phyloP scores from a whole-genome alignment of 768 basidiomycete species.

The Kwoniella sp. region DNA sequence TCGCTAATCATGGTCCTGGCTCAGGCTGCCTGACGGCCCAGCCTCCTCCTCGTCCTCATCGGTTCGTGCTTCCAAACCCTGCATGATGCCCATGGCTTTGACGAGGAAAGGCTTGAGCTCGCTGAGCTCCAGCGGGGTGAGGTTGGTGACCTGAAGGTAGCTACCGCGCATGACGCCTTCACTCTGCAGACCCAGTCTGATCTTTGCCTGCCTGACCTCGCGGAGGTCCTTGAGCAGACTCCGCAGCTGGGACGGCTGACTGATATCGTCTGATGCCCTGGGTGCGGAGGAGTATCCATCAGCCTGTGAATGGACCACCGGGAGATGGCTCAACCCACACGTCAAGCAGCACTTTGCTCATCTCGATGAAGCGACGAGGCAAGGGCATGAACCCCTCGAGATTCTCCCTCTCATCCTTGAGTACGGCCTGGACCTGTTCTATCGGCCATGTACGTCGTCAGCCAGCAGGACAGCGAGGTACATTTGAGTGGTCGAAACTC shows the following conservation, averaged over 20 bases:
- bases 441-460: neutral
- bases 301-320: neutral
- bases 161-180: constrained; percentile 43
- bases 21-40: too few relatives aligned
- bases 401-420: constrained; percentile 69
- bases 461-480: neutral
- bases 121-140: constrained; percentile 46
- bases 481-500: neutral
- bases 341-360: constrained; percentile 87
- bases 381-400: constrained; percentile 66
- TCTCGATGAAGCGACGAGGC: constrained; percentile 84
- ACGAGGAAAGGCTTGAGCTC: constrained; percentile 47
- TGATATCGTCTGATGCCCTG: constrained; percentile 86
- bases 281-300: neutral
- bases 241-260: constrained; percentile 75
- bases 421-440: constrained; percentile 76
- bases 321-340: constrained; percentile 57
- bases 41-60: constrained; percentile 34
- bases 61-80: constrained; percentile 31
- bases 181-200: constrained; percentile 71
- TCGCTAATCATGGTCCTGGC: too few relatives aligned
- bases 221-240: constrained; percentile 88
- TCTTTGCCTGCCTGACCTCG: constrained; percentile 91
- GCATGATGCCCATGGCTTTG: constrained; percentile 48
- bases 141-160: constrained; percentile 44